These are phyloP conservation scores for Saccharomycopsis synnaedendra DNA, from an alignment of 805 yeast genomes.

Conservation along the genomic window DNA sequence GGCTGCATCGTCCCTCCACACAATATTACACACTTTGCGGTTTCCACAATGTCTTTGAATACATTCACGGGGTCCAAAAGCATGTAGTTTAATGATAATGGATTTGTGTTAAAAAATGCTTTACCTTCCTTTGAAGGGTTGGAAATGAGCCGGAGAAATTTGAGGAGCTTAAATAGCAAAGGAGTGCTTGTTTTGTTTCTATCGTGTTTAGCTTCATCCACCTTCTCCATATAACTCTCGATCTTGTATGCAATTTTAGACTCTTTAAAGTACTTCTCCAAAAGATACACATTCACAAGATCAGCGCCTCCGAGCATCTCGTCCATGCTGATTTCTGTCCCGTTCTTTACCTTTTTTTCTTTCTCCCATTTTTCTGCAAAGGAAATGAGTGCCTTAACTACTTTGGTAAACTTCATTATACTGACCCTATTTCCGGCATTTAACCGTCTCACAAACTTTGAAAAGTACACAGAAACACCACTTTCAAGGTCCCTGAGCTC, in stretches of 20 bases:
- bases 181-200: conserved; percentile 25
- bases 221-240: conserved; percentile 48
- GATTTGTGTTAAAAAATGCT: conserved; percentile 48
- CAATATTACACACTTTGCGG: conserved; percentile 57
- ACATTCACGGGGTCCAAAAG: conserved; percentile 68
- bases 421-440: conserved; percentile 65
- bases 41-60: conserved; percentile 54
- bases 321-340: conserved; percentile 37
- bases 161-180: conserved; percentile 49
- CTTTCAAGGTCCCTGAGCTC: conserved; percentile 36
- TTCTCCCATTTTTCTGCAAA: conserved; percentile 28
- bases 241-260: conserved; percentile 79
- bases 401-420: conserved; percentile 47
- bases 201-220: not conserved
- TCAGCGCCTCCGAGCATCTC: conserved; percentile 57
- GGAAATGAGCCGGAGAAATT: conserved; percentile 51
- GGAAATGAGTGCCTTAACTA: conserved; percentile 38
- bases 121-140: conserved; percentile 77
- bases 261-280: conserved; percentile 49
- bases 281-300: conserved; percentile 52
- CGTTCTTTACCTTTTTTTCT: conserved; percentile 31
- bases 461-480: conserved; percentile 44
- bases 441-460: conserved; percentile 51
- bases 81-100: conserved; percentile 35
- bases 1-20: conserved; percentile 99